Percentiles rank a stretch among this genome's conserved stretches.
Evolutionary conservation across 352 stramenopile species (phyloP).

Genomic region (Discostella stelligera): DNA sequence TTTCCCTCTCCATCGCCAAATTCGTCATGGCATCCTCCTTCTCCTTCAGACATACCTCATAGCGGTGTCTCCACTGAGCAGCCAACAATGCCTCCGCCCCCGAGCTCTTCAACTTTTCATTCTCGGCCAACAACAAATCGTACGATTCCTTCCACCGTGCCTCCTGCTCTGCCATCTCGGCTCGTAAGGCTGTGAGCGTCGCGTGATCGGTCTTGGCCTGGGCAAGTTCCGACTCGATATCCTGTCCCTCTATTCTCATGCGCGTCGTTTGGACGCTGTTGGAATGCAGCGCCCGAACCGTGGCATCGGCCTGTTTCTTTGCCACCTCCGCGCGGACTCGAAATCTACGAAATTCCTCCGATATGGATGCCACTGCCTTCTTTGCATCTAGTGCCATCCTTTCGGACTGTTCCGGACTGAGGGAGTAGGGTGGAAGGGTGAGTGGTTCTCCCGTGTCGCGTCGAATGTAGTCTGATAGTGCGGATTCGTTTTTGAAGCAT

Average conservation of each 20-base stretch:
- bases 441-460: slow-evolving; percentile 79
- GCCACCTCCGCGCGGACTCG: slow-evolving; percentile 73
- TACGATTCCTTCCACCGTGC: slow-evolving; percentile 81
- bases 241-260: slow-evolving; percentile 67
- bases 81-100: slow-evolving; percentile 77
- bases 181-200: slow-evolving; percentile 48
- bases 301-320: slow-evolving; percentile 70
- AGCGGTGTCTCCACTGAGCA: slow-evolving; percentile 80
- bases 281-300: slow-evolving; percentile 70
- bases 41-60: slow-evolving; percentile 74
- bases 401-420: slow-evolving; percentile 70
- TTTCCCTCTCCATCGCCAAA: slow-evolving; percentile 59
- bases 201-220: slow-evolving; percentile 55
- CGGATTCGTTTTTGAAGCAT: slow-evolving; percentile 68
- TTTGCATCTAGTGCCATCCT: slow-evolving; percentile 61
- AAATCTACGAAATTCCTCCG: slow-evolving; percentile 80
- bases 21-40: slow-evolving; percentile 67
- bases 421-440: slow-evolving; percentile 65
- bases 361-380: slow-evolving; percentile 59
- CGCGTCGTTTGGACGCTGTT: slow-evolving; percentile 64
- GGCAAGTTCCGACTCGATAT: slow-evolving; percentile 53
- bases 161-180: slow-evolving; percentile 75
- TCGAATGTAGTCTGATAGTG: slow-evolving; percentile 72
- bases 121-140: slow-evolving; percentile 73
- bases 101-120: slow-evolving; percentile 75